phyloP scores from a whole-genome alignment of 345 rosid genomes.

The Citrus trifoliata region DNA sequence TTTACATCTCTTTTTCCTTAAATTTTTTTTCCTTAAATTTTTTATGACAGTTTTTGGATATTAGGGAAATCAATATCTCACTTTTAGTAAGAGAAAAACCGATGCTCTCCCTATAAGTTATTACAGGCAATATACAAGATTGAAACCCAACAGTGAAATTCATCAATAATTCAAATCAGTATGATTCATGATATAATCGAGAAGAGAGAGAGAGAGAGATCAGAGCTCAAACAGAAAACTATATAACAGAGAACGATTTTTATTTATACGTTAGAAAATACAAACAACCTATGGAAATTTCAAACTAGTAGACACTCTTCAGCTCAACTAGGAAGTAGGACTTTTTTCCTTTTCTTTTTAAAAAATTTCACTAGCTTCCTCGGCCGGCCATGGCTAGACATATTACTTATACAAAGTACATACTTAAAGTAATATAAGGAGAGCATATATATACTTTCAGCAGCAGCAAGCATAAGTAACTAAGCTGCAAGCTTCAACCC shows the following conservation, averaged over 20 bases:
- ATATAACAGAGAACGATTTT: background rate
- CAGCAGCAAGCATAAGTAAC: background rate
- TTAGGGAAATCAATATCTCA: no score
- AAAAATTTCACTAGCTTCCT: background rate
- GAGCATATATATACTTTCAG: background rate
- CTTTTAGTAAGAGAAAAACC: no score
- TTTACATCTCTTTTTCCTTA: no score
- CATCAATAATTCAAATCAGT: background rate
- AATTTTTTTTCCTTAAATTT: no score
- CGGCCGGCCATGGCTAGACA: background rate
- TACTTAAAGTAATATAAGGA: background rate
- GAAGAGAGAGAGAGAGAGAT: background rate
- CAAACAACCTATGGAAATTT: background rate
- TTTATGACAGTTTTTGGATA: no score
- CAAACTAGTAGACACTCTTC: background rate
- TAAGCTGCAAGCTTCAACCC: background rate
- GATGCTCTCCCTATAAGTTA: no score
- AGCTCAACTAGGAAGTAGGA: background rate
- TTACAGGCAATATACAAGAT: background rate
- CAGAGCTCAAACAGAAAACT: background rate
- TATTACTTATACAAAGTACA: background rate
- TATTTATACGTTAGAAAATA: background rate
- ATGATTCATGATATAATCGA: background rate
- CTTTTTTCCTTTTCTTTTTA: no score
- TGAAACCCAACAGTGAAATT: background rate